Base-by-base conservation (phyloP, 305 asterid species). In the Lippia alba region DNA sequence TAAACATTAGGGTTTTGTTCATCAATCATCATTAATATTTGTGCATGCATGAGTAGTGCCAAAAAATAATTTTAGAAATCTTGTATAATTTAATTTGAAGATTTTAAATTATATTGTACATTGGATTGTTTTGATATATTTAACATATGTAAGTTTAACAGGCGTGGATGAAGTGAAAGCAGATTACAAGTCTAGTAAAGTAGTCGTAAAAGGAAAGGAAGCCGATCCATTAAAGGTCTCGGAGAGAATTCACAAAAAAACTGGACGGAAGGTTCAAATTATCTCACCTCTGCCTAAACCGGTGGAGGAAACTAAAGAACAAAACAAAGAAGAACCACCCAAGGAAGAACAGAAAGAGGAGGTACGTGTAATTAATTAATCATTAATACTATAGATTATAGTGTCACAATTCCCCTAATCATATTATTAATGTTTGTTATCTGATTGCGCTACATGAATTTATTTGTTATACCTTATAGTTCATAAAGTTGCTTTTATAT, bases 151-250 rank as follows among this genome's bases (percentile, higher is more conserved):
- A 3, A 10, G 15, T 49, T 15, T 6, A 14, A 17, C 16, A 87
- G 92, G 92, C 12, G 92, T 87, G 46, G 92, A 87, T 44, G 83
- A 81, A 3, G 92, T 87, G 56, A 65, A 61, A 66, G 83, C 92
- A 6, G 88, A 87, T 73, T 77, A 81, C 70, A 84, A 71, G 75
- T 60, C 82, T 0, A 79, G 84, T 53, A 81, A 79, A 75, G 90
- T 87, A 64, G 82, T 87, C 15, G 90, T 87, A 71, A 87, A 84
- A 72, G 92, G 92, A 6, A 86, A 82, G 39, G 85, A 87, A 39
- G 92, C 92, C 68, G 90, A 87, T 74, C 88, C 92, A n/a, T 19
- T 84, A 36, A 83, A 82, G 81, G 88, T 87, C 4, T 59, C 79
- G 40, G 92, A 82, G 69, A 87, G 90, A 77, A 78, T 87, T 53